Conservation (phyloP, 2,329 filamentous ascomycete genomes). For the Colletotrichum camelliae region DNA sequence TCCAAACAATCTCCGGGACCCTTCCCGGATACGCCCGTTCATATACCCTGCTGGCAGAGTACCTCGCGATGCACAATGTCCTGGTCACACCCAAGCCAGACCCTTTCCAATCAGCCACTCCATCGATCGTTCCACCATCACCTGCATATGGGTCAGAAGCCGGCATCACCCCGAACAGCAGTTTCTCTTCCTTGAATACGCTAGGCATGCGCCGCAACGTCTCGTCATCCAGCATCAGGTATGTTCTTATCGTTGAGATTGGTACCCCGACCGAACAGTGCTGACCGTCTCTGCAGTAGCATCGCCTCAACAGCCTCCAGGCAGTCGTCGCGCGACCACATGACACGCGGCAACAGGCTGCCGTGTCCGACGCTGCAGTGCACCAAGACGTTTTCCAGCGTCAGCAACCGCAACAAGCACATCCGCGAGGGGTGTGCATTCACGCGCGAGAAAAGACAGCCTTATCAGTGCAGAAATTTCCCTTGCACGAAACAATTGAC, state of each 20-base stretch:
- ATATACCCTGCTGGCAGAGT: background rate
- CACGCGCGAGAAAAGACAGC: constrained; percentile 22
- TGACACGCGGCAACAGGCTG: background rate
- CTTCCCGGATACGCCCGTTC: constrained; percentile 1
- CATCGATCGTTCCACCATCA: background rate
- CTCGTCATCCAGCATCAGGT: constrained; percentile 12
- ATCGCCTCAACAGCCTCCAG: background rate
- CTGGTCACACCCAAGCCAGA: background rate
- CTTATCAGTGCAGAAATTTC: constrained; percentile 29
- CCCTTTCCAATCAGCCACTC: no score
- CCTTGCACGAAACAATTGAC: constrained; percentile 28
- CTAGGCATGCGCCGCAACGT: background rate
- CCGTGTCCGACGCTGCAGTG: constrained; percentile 26
- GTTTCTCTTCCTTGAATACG: constrained; percentile 8
- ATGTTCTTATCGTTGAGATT: background rate
- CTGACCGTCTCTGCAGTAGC: background rate
- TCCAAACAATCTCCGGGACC: background rate
- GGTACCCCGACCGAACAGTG: accelerated
- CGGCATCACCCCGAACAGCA: constrained; percentile 4
- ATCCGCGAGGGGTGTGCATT: constrained; percentile 31
- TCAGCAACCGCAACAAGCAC: constrained; percentile 37
- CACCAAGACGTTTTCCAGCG: constrained; percentile 32
- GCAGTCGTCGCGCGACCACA: background rate
- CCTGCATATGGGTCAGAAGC: background rate
- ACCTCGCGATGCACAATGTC: constrained; percentile 1